phyloP scores from a whole-genome alignment of 768 basidiomycete genomes.

The Leccinum boreale region DNA sequence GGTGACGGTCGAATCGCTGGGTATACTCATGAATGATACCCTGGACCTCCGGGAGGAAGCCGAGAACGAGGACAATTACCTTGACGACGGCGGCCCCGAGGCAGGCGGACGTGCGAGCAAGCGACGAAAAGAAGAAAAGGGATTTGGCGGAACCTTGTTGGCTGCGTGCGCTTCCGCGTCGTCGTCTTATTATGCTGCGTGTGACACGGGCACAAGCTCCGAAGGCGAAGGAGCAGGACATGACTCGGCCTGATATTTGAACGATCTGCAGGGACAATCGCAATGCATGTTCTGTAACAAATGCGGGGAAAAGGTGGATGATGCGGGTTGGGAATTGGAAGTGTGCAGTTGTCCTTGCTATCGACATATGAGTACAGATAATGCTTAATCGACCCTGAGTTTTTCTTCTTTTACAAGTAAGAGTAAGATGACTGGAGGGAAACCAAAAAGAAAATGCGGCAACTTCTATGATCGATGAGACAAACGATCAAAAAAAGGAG shows the following conservation, averaged over 20 bases:
- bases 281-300: conserved; percentile 39
- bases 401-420: conserved; percentile 22
- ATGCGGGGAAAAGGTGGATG: conserved; percentile 38
- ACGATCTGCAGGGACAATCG: conserved; percentile 50
- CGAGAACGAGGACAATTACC: conserved; percentile 52
- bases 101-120: conserved; percentile 42
- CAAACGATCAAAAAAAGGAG: conserved; percentile 21
- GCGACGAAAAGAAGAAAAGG: conserved; percentile 54
- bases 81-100: conserved; percentile 36
- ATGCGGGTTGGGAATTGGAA: conserved; percentile 7
- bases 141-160: conserved; percentile 73
- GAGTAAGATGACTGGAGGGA: conserved; percentile 9
- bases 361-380: conserved; percentile 33
- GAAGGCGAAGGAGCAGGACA: conserved; percentile 26
- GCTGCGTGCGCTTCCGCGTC: conserved; percentile 35
- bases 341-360: conserved; percentile 21
- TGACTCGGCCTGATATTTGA: conserved; percentile 42
- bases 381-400: conserved; percentile 30
- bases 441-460: conserved; percentile 14
- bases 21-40: conserved; percentile 57
- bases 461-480: conserved; percentile 31
- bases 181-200: conserved; percentile 21
- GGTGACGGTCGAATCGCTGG: conserved; percentile 48
- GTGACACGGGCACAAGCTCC: conserved; percentile 32
- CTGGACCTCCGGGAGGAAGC: conserved; percentile 64